These are phyloP conservation scores for Thermomucor indicae-seudaticae DNA, from an alignment of 371 early-diverging fungal genomes.

Conservation along the genomic window DNA sequence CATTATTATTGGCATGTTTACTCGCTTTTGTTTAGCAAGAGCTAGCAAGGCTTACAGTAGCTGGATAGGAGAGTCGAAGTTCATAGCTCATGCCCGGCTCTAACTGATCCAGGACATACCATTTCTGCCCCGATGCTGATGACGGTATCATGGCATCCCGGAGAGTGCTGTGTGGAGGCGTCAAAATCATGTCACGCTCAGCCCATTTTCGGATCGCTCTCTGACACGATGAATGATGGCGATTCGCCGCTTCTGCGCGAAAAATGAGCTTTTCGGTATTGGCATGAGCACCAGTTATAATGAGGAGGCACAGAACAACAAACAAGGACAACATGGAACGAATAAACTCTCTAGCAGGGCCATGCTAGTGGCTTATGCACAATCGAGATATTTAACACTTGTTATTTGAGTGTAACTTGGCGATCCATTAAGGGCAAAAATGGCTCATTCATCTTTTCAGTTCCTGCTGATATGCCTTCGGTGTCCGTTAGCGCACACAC, in stretches of 20 bases:
- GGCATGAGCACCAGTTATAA: constrained; percentile 7
- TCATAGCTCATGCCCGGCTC: constrained; percentile 21
- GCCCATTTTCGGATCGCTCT: not conserved
- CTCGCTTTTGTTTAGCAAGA: not conserved
- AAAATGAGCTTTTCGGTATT: constrained; percentile 46
- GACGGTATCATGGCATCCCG: constrained; percentile 11
- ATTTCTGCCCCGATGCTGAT: constrained; percentile 2
- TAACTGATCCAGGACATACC: constrained; percentile 16
- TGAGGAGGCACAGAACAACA: not conserved
- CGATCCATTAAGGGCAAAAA: no score
- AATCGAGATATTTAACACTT: no score
- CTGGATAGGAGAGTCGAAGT: constrained; percentile 38
- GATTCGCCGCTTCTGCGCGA: not conserved
- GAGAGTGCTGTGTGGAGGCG: constrained; percentile 15
- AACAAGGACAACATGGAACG: not conserved
- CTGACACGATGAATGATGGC: not conserved
- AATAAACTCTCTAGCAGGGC: not conserved
- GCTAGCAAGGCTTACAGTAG: constrained; percentile 20
- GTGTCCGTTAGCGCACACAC: no score
- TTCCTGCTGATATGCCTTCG: no score
- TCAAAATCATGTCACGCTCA: not conserved
- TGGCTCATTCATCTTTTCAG: no score
- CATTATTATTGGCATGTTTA: not conserved
- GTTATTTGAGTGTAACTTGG: no score
- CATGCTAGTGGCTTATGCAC: no score